Base-by-base conservation (phyloP, 148 eudicot species). In the Arctostaphylos glauca region DNA sequence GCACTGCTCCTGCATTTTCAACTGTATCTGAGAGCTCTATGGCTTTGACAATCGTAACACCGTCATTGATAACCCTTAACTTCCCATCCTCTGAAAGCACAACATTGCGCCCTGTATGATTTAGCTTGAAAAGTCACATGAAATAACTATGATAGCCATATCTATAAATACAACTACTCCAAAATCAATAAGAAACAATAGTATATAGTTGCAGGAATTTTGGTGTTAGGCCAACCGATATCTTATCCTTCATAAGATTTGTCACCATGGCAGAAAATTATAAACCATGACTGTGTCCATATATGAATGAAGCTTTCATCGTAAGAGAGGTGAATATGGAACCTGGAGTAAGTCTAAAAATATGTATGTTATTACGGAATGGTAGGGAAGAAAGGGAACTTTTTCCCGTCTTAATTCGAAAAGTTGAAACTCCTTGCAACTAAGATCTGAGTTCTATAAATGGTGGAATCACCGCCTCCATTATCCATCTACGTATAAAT, bases 31-130 rank as follows among this genome's bases (percentile, higher is more conserved):
- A 81, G 85, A 96, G 98, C 87, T 94, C 98, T 85, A 96, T 93
- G 21, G 95, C 94, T 87, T 71, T 84, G 66, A 97, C 99, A 84
- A 96, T 94, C 49, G 98, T 94, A 71, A 93, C 97, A 77, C 98
- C 98, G 74, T 96, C 99, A 85, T 96, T 96, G 70, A 96, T 93
- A 52, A 94, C 98, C 88, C 90, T 96, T 75, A 96, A 79, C 52
- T 84, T 85, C 75, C 88, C 91, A 41, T 93, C 88, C 82, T 96
- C 99, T 3, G 93, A 89, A 41, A 96, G 91, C 86, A 96, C 89
- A 82, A 96, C 99, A 86, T 96, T 96, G 67, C 99, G 92, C 9
- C 99, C 99, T 96, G 91, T 87, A 89, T n/a, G 72, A 67, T 81
- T 80, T 9, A 55, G 58, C 18, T 25, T 76, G 4, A 71, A 74